These are phyloP conservation scores for Lactarius deliciosus DNA, from an alignment of 768 basidiomycete genomes.

Conservation along the genomic window DNA sequence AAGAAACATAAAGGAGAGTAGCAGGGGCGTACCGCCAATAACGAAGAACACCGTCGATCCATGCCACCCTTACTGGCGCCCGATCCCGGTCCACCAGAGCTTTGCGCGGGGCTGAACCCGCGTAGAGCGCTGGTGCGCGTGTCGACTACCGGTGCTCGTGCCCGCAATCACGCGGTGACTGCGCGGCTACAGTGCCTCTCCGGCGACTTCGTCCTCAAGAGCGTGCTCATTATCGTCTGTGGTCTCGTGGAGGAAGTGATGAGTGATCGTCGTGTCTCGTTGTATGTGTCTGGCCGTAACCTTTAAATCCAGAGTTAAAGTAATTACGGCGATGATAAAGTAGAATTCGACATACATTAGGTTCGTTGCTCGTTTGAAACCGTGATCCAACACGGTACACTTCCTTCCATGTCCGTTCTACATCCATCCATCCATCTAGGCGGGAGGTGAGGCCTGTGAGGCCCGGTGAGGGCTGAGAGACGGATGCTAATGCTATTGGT, in stretches of 20 bases:
- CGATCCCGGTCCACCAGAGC: not conserved
- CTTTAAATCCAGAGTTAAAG: too few species aligned
- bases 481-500: too few species aligned
- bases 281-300: conserved; percentile 15
- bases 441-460: too few species aligned
- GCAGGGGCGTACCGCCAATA: not conserved
- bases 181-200: not conserved
- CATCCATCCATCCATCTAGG: too few species aligned
- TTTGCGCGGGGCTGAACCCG: conserved; percentile 44
- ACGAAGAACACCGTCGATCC: conserved; percentile 46
- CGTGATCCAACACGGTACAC: too few species aligned
- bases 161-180: too few species aligned
- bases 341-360: too few species aligned
- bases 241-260: not conserved
- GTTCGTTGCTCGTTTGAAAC: too few species aligned
- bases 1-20: not conserved
- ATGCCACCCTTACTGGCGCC: not conserved
- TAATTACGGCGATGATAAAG: too few species aligned
- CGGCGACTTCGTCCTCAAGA: not conserved
- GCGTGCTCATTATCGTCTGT: not conserved
- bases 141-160: conserved; percentile 50
- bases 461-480: too few species aligned
- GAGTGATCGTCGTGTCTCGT: conserved; percentile 12
- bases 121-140: conserved; percentile 56
- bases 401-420: too few species aligned